Base-by-base conservation (phyloP, 768 basidiomycete species). In the Candolleomyces eurysporus region DNA sequence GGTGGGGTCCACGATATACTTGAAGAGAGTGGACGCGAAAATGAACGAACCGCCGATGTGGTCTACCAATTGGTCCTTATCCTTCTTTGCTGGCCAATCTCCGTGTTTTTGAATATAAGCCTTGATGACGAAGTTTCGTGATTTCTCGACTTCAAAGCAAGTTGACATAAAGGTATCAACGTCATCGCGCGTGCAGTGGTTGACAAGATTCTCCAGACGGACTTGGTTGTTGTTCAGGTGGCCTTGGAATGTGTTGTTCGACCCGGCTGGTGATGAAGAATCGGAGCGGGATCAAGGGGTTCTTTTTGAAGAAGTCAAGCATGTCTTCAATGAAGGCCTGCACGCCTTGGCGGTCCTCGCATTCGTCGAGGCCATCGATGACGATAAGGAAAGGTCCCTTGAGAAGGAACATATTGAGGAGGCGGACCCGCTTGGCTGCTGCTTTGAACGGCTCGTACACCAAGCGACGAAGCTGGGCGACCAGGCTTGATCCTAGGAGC, bases 31-130 rank as follows among this genome's bases (percentile, higher is more conserved):
- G 14, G 52, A 26, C 32, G 36, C 16, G 52, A 53, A 53, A n/a
- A 53, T 91, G 52, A 32, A 53, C 16, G 52, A 53, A 4, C 52
- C 26, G 5, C 31, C 52, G 13, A 39, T 53, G 36, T 53, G 52
- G 31, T 53, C 36, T 8, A 53, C 32, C 52, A 53, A 36, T 16
- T 32, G 30, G 8, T 31, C 30, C 30, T 14, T 13, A 16, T 36
- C 22, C 30, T 32, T 7, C 13, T 16, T 11, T 4, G 7, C 21
- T 4, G 52, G 52, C 52, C 52, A 53, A 4, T 32, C 16, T 11
- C 21, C 26, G 22, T 53, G 5, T 14, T 7, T 8, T 21, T 16
- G 16, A 36, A 36, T 36, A 36, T 36, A 36, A 36, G 36, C 36
- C 36, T 8, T 36, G 31, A 53, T 16, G 32, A 36, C 30, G 14